Evolutionary conservation across 306 rosid species (phyloP), one percentile per base, ranked within the genome.

Genomic region (Potentilla sterilis): DNA sequence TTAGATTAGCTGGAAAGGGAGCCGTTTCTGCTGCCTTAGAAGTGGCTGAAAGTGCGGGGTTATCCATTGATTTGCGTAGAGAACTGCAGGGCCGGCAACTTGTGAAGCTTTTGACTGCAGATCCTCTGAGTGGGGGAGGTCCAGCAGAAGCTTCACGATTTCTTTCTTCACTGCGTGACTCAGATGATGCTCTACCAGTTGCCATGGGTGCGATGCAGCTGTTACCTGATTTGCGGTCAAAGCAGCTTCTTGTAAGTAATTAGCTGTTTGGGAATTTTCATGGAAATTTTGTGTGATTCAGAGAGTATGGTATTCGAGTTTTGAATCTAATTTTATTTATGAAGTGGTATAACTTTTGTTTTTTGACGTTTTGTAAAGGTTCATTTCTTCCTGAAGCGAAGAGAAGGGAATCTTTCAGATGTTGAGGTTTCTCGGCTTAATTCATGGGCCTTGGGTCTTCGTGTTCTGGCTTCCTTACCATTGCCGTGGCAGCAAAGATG

Each of bases 131-230:
- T 85, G 98, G 98, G 65, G 98, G 98, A 55, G 98, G 97, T 80
- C 97, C 97, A 70, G 97, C 98, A 77, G 98, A 94, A 90, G 98
- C 97, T 75, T 94, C 98, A 6, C 98, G 97, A 44, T 94, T 94
- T 85, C 98, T 94, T 82, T 94, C 98, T 77, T 94, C 98, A 19
- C 82, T 94, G 71, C 88, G 96, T 76, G 97, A 92, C 83, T 85
- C 93, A 18, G 92, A 94, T 77, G 98, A 94, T 87, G 98, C 98
- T 78, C 78, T 92, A 83, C 98, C 98, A 43, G 98, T 94, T 81
- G 98, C 96, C 81, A 90, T 94, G 98, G 95, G 96, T 82, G 98
- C 98, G 79, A 94, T 94, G 98, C 98, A 94, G 86, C 89, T 92
- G 64, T 74, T 94, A 78, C 98, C 98, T 74, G 91, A 92, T 89